Percentiles rank a stretch among this genome's conserved stretches.
Conservation (phyloP, 441 rosid species). For the Cnidoscolus chayamansa region DNA sequence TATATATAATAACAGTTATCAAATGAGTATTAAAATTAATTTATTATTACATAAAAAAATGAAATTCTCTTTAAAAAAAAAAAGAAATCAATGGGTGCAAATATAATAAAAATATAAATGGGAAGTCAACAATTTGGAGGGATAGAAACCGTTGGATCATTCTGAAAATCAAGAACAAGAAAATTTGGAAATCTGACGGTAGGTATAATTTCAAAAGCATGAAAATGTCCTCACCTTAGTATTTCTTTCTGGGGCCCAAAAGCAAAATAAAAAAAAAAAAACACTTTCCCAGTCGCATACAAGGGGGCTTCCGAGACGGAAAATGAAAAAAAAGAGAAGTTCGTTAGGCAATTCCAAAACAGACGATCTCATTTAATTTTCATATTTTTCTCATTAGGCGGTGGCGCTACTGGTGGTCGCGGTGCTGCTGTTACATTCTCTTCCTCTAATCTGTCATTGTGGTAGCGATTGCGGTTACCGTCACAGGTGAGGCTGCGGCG, state of each 20-base stretch:
- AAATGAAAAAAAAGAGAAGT: slow-evolving; percentile 14
- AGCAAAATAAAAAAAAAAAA: not conserved
- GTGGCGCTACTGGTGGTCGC: not conserved
- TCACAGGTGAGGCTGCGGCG: slow-evolving; percentile 10
- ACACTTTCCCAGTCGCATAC: not conserved
- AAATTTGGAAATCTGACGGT: slow-evolving; percentile 7
- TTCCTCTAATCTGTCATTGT: not conserved
- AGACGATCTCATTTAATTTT: not conserved
- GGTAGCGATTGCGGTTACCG: slow-evolving; percentile 13
- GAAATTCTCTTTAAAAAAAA: too few relatives aligned
- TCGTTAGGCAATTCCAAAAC: slow-evolving; percentile 30
- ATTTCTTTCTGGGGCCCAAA: slow-evolving; percentile 3
- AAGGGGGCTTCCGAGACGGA: not conserved
- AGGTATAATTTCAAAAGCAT: not conserved
- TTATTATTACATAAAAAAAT: too few relatives aligned
- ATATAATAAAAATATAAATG: too few relatives aligned
- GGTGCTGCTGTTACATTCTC: slow-evolving; percentile 3
- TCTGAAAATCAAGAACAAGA: not conserved
- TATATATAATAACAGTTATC: too few relatives aligned
- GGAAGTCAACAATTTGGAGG: not conserved
- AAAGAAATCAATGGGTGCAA: too few relatives aligned
- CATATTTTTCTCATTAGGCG: too few relatives aligned
- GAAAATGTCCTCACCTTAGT: slow-evolving; percentile 21
- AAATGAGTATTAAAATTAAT: too few relatives aligned
- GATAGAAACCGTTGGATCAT: slow-evolving; percentile 3